phyloP scores from a whole-genome alignment of 176 grass and related monocot species.

The Pharus latifolius region DNA sequence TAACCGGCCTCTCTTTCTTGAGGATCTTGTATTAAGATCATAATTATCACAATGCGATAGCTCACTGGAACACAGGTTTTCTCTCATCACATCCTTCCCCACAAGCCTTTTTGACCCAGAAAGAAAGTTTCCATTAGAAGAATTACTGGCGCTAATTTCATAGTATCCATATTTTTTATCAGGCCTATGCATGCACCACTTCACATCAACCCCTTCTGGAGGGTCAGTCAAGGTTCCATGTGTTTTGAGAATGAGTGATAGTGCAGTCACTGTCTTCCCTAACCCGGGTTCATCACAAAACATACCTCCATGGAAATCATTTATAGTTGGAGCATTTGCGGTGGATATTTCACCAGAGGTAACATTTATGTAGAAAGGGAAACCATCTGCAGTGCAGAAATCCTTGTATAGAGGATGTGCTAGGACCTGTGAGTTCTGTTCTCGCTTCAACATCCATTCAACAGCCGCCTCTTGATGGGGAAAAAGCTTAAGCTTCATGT shows the following conservation, averaged over 20 bases:
- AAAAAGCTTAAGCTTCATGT: slow-evolving; percentile 94
- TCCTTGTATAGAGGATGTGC: slow-evolving; percentile 64
- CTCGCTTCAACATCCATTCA: slow-evolving; percentile 82
- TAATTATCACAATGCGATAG: background rate
- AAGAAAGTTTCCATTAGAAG: slow-evolving; percentile 18
- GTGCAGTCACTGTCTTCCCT: slow-evolving; percentile 85
- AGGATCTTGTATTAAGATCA: slow-evolving; percentile 29
- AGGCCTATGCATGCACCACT: slow-evolving; percentile 64
- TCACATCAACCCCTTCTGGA: slow-evolving; percentile 65
- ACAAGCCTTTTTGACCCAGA: slow-evolving; percentile 26
- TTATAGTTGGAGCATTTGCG: slow-evolving; percentile 40
- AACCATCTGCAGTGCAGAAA: slow-evolving; percentile 72
- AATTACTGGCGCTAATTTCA: slow-evolving; percentile 41
- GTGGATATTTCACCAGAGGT: slow-evolving; percentile 62
- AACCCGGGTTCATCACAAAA: slow-evolving; percentile 99
- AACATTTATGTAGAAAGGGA: slow-evolving; percentile 71
- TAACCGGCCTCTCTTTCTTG: slow-evolving; percentile 42
- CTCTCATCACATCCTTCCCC: slow-evolving; percentile 8
- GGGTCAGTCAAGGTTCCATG: slow-evolving; percentile 65
- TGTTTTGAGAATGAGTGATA: slow-evolving; percentile 96
- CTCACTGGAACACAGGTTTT: slow-evolving; percentile 25
- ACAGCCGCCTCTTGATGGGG: slow-evolving; percentile 89
- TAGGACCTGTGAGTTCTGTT: slow-evolving; percentile 33
- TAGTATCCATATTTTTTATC: slow-evolving; percentile 90
- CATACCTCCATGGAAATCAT: slow-evolving; percentile 83